Conservation (phyloP, 768 basidiomycete species). For the Lactarius sanguifluus region DNA sequence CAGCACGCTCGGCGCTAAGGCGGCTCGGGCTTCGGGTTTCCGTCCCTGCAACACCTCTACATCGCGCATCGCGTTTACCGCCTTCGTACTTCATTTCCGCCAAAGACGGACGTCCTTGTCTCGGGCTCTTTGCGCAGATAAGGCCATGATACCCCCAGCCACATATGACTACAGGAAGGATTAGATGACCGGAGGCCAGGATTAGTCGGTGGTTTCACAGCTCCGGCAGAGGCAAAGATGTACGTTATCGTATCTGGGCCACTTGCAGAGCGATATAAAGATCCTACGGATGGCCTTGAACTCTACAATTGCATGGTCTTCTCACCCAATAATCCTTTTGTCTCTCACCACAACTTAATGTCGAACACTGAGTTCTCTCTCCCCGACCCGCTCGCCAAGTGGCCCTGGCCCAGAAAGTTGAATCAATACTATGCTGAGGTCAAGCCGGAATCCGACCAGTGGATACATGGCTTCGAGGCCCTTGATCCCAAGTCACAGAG, state of each 20-base stretch:
- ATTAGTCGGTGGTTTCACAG: too few relatives aligned
- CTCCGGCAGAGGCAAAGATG: too few relatives aligned
- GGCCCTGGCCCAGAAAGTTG: slow-evolving; percentile 46
- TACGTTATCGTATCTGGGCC: neutral
- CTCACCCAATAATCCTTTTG: neutral
- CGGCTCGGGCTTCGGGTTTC: too few relatives aligned
- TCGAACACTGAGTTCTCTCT: slow-evolving; percentile 28
- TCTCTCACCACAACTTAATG: neutral
- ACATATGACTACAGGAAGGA: too few relatives aligned
- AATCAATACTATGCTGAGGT: slow-evolving; percentile 40
- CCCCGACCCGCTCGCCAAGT: slow-evolving; percentile 42
- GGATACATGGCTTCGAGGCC: slow-evolving; percentile 41
- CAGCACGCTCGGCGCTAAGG: too few relatives aligned
- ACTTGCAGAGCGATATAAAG: slow-evolving; percentile 3
- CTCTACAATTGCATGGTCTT: neutral
- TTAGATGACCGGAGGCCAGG: too few relatives aligned
- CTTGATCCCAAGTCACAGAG: slow-evolving; percentile 39
- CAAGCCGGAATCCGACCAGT: slow-evolving; percentile 39
- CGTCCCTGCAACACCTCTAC: too few relatives aligned
- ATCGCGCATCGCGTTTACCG: too few relatives aligned
- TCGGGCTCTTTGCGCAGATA: too few relatives aligned
- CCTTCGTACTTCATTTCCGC: too few relatives aligned
- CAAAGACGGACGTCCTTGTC: too few relatives aligned
- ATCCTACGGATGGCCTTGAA: neutral
- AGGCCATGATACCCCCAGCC: too few relatives aligned